These are phyloP conservation scores for Chlorophyllum brunneum DNA, from an alignment of 768 basidiomycete genomes.

Conservation along the genomic window DNA sequence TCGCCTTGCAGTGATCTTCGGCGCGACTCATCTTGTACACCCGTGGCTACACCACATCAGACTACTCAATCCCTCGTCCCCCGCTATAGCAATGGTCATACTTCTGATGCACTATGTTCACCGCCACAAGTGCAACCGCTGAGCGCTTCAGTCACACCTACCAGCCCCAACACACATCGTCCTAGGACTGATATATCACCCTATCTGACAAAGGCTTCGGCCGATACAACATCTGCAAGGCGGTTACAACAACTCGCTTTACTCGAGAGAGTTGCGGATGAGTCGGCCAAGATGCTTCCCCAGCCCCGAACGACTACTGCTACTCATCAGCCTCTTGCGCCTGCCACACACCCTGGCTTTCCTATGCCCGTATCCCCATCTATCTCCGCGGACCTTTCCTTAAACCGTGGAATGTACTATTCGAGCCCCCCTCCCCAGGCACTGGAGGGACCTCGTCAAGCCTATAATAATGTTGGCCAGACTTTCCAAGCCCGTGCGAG, in stretches of 20 bases:
- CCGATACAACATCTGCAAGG: conserved; percentile 55
- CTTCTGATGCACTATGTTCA: not conserved
- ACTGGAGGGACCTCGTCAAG: conserved; percentile 6
- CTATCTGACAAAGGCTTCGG: conserved; percentile 53
- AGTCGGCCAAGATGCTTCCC: conserved; percentile 63
- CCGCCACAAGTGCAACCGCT: not conserved
- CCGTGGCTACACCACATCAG: not conserved
- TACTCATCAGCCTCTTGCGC: conserved; percentile 10
- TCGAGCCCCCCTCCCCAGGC: conserved; percentile 15
- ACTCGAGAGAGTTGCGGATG: conserved; percentile 67
- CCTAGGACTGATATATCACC: conserved; percentile 61
- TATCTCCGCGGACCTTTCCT: conserved; percentile 17
- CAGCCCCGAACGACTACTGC: conserved; percentile 18
- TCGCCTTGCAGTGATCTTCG: not conserved
- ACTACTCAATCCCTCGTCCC: not conserved
- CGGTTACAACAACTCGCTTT: conserved; percentile 67
- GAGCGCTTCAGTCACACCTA: not conserved
- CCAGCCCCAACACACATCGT: not conserved
- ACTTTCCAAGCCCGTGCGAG: conserved; percentile 40
- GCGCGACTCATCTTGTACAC: conserved; percentile 8
- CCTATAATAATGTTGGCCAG: not conserved
- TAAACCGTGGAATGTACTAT: conserved; percentile 30
- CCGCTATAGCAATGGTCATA: not conserved
- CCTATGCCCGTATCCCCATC: conserved; percentile 26
- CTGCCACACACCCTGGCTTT: not conserved